These are phyloP conservation scores for Casaregolazyma suthepensis DNA, from an alignment of 1,139 yeast species.

Conservation along the genomic window DNA sequence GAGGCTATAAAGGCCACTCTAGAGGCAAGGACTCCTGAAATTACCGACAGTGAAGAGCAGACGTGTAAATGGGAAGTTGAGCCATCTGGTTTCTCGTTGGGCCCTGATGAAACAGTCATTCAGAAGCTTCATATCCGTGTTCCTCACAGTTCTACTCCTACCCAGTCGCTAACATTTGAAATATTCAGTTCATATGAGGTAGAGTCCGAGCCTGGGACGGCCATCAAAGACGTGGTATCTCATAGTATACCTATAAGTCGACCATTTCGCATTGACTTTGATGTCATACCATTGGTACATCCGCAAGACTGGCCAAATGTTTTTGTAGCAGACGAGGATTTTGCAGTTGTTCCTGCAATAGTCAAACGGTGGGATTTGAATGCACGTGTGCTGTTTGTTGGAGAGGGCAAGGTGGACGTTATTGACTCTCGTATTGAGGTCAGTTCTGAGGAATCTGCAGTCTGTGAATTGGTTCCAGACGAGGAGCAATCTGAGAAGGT, in stretches of 20 bases:
- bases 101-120: background rate
- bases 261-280: conserved; percentile 32
- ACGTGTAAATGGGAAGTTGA: conserved; percentile 9
- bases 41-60: conserved; percentile 17
- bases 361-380: conserved; percentile 29
- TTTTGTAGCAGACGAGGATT: conserved; percentile 26
- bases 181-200: conserved; percentile 25
- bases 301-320: conserved; percentile 32
- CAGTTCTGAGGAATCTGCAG: conserved; percentile 16
- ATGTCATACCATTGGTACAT: conserved; percentile 29
- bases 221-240: conserved; percentile 24
- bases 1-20: conserved; percentile 24
- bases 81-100: background rate
- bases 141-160: conserved; percentile 15
- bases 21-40: conserved; percentile 15
- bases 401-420: conserved; percentile 21
- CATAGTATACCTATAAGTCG: conserved; percentile 26
- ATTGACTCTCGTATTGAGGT: conserved; percentile 20
- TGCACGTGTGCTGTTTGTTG: conserved; percentile 24
- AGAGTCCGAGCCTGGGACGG: conserved; percentile 21
- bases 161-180: conserved; percentile 21
- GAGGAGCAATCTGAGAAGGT: conserved; percentile 6
- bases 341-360: conserved; percentile 23
- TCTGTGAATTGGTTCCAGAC: conserved; percentile 17
- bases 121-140: conserved; percentile 11